Conservation (phyloP, 768 basidiomycete species). For the Strobilomyces echinocephalus region DNA sequence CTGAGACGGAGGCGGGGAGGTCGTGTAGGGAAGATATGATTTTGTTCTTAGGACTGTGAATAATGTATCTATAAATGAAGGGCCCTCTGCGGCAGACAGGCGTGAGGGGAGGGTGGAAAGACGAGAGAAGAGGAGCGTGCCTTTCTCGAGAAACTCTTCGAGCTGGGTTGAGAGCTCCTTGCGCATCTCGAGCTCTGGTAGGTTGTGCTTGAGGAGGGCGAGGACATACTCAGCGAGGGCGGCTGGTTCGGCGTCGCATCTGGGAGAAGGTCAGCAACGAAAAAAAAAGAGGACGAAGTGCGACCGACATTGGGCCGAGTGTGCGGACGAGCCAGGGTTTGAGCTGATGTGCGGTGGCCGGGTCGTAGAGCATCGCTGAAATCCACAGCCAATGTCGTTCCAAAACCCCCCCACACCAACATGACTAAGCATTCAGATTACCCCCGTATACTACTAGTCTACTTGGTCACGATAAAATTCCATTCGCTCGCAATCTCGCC, state of each 20-base stretch:
- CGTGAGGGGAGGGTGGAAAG: conserved; percentile 8
- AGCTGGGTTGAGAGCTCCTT: conserved; percentile 72
- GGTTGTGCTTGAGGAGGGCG: conserved; percentile 88
- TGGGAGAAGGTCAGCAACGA: conserved; percentile 27
- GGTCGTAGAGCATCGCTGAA: conserved; percentile 59
- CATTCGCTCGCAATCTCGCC: conserved; percentile 75
- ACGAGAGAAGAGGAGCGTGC: conserved; percentile 36
- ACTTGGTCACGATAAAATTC: conserved; percentile 52
- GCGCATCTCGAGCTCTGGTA: conserved; percentile 75
- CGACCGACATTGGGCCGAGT: conserved; percentile 79
- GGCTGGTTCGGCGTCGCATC: conserved; percentile 94
- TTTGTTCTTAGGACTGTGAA: conserved; percentile 82
- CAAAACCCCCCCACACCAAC: background rate
- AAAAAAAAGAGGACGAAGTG: background rate
- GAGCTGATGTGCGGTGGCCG: conserved; percentile 58
- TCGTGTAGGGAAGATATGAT: conserved; percentile 75
- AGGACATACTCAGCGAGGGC: conserved; percentile 93
- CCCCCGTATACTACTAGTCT: background rate
- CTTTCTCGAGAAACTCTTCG: conserved; percentile 90
- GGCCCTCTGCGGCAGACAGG: conserved; percentile 46
- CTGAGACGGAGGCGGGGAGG: conserved; percentile 36
- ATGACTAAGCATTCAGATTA: conserved; percentile 14
- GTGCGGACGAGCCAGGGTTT: conserved; percentile 86
- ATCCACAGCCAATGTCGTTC: background rate
- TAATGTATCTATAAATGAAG: conserved; percentile 76